phyloP scores from a whole-genome alignment of 2,329 filamentous ascomycete species.

The Aspergillus novofumigatus region DNA sequence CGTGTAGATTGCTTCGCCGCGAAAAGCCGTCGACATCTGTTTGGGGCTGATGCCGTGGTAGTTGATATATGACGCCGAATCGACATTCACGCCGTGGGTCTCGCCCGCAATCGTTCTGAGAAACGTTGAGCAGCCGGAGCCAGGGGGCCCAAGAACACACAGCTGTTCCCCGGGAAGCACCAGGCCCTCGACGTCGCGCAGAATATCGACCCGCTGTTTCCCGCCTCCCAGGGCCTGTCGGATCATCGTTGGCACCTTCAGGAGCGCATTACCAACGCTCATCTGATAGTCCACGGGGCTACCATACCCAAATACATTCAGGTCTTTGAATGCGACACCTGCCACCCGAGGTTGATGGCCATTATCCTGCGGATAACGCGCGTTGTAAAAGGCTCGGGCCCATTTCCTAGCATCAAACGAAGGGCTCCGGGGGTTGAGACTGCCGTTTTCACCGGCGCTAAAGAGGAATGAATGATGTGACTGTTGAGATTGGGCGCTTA shows the following conservation, averaged over 20 bases:
- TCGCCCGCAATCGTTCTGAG: slow-evolving; percentile 78
- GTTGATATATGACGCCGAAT: slow-evolving; percentile 66
- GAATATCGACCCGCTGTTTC: slow-evolving; percentile 40
- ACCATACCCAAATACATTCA: slow-evolving; percentile 5
- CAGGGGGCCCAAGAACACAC: slow-evolving; percentile 46
- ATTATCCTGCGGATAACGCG: not conserved
- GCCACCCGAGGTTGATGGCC: not conserved
- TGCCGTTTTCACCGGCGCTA: not conserved
- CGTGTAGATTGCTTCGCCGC: slow-evolving; percentile 66
- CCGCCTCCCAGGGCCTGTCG: not conserved
- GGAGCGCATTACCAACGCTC: slow-evolving; percentile 6
- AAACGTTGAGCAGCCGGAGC: slow-evolving; percentile 67
- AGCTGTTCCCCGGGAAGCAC: slow-evolving; percentile 50
- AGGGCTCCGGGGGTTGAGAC: not conserved
- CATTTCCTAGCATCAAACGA: slow-evolving; percentile 1
- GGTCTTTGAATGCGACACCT: not conserved
- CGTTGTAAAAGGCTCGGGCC: slow-evolving; percentile 4
- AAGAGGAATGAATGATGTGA: not conserved
- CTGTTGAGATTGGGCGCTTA: not conserved
- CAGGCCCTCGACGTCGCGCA: slow-evolving; percentile 57
- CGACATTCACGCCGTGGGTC: slow-evolving; percentile 70
- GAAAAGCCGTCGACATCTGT: slow-evolving; percentile 53
- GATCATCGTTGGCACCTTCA: slow-evolving; percentile 1
- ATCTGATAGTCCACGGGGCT: slow-evolving; percentile 8
- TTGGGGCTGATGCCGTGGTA: slow-evolving; percentile 64